Evolutionary conservation across 768 basidiomycete genomes (phyloP).

Genomic region (Hygrophorus russula): DNA sequence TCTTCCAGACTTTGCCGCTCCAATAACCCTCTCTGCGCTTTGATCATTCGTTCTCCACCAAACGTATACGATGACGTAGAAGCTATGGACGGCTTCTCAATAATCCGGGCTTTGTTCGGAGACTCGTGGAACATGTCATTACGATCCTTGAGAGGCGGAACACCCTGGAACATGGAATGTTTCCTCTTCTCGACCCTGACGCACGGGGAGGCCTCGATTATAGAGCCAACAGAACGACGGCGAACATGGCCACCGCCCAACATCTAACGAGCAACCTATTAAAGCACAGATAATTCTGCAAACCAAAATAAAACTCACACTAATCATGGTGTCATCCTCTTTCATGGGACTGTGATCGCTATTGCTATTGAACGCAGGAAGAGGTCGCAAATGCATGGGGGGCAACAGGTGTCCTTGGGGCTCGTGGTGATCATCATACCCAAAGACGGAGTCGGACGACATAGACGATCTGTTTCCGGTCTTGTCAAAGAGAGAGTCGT

Average conservation of each 20-base stretch:
- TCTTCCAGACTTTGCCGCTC: slow-evolving; percentile 62
- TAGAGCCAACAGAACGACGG: slow-evolving; percentile 53
- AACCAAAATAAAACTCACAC: slow-evolving; percentile 29
- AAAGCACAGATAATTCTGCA: neutral
- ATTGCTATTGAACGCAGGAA: slow-evolving; percentile 50
- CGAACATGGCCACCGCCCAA: slow-evolving; percentile 68
- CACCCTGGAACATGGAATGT: slow-evolving; percentile 29
- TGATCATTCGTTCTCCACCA: slow-evolving; percentile 59
- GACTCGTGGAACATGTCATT: slow-evolving; percentile 16
- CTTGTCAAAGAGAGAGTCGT: slow-evolving; percentile 56
- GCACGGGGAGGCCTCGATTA: slow-evolving; percentile 63
- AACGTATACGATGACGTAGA: slow-evolving; percentile 55
- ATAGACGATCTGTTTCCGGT: slow-evolving; percentile 39
- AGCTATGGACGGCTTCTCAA: slow-evolving; percentile 57
- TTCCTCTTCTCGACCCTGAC: slow-evolving; percentile 50
- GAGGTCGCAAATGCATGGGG: slow-evolving; percentile 45
- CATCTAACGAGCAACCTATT: slow-evolving; percentile 37
- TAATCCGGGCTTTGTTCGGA: slow-evolving; percentile 35
- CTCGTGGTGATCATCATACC: slow-evolving; percentile 28
- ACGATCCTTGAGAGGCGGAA: slow-evolving; percentile 14
- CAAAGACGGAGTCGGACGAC: slow-evolving; percentile 55
- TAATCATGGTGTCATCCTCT: slow-evolving; percentile 79
- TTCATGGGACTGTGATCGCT: slow-evolving; percentile 37
- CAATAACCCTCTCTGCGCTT: slow-evolving; percentile 47
- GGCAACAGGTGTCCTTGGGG: slow-evolving; percentile 27